phyloP scores from a whole-genome alignment of 192 early-diverging fungal genomes.

The Mortierella hygrophila region DNA sequence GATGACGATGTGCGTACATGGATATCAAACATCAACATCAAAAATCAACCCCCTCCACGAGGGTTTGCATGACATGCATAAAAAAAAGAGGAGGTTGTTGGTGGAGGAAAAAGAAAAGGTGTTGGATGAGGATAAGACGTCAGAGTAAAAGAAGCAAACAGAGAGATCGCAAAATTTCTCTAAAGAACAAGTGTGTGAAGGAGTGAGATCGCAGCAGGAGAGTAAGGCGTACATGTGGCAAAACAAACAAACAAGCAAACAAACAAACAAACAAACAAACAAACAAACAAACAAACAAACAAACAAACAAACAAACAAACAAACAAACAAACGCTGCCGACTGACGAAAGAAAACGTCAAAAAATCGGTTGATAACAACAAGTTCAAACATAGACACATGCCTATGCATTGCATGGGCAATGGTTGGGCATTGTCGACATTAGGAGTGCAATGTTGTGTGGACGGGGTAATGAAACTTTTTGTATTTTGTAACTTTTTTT shows the following conservation, averaged over 20 bases:
- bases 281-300: neutral
- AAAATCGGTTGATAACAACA: neutral
- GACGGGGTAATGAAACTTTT: neutral
- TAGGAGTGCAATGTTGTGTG: neutral
- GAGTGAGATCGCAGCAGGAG: neutral
- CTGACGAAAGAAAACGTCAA: neutral
- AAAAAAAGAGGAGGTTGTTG: neutral
- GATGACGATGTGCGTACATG: too few species aligned
- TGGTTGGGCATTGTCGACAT: neutral
- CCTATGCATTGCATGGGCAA: neutral
- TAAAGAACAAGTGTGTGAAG: neutral
- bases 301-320: neutral
- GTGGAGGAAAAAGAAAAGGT: too few species aligned
- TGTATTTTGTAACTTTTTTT: neutral
- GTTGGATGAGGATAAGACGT: too few species aligned
- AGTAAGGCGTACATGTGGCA: neutral
- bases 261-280: neutral
- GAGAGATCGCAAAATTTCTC: neutral
- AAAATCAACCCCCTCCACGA: too few species aligned
- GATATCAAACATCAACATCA: too few species aligned
- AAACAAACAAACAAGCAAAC: neutral
- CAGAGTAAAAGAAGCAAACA: too few species aligned
- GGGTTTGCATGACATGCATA: neutral
- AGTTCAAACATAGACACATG: neutral
- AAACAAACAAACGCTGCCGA: too few species aligned